Evolutionary conservation across 1,284 basidiomycete species (phyloP).

Genomic region (Taiwanofungus camphoratus): DNA sequence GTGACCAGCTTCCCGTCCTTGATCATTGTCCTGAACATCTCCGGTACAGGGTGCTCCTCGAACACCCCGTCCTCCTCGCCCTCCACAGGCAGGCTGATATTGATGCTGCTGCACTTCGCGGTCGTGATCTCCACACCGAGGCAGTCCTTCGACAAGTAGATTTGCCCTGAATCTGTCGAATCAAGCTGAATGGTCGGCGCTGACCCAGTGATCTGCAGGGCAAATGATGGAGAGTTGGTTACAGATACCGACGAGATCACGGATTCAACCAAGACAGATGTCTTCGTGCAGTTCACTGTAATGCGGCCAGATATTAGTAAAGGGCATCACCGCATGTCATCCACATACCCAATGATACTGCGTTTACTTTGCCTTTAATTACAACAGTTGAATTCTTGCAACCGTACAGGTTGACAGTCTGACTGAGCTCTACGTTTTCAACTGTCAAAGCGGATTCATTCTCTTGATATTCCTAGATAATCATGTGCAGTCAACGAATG

Average conservation of each 20-base stretch:
- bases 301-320: constrained; percentile 1
- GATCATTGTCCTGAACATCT: constrained; percentile 90
- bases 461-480: constrained; percentile 85
- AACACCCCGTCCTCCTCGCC: constrained; percentile 91
- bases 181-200: constrained; percentile 94
- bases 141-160: constrained; percentile 87
- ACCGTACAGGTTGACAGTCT: constrained; percentile 86
- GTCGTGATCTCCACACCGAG: constrained; percentile 86
- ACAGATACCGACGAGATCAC: constrained; percentile 87
- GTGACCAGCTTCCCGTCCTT: constrained; percentile 85
- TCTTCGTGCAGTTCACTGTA: constrained; percentile 86
- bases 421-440: constrained; percentile 75
- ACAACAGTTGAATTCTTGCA: constrained; percentile 89
- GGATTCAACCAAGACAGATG: constrained; percentile 84
- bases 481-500: background rate
- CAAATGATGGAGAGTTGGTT: constrained; percentile 90
- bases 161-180: constrained; percentile 91
- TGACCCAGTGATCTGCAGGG: constrained; percentile 85
- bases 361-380: constrained; percentile 94
- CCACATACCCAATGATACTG: constrained; percentile 78
- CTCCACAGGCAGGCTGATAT: constrained; percentile 84
- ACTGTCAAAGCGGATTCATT: constrained; percentile 74
- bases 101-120: constrained; percentile 92
- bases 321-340: background rate
- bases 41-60: constrained; percentile 87